These are phyloP conservation scores for Ascochyta pisi DNA, from an alignment of 2,329 filamentous ascomycete genomes.

Conservation along the genomic window DNA sequence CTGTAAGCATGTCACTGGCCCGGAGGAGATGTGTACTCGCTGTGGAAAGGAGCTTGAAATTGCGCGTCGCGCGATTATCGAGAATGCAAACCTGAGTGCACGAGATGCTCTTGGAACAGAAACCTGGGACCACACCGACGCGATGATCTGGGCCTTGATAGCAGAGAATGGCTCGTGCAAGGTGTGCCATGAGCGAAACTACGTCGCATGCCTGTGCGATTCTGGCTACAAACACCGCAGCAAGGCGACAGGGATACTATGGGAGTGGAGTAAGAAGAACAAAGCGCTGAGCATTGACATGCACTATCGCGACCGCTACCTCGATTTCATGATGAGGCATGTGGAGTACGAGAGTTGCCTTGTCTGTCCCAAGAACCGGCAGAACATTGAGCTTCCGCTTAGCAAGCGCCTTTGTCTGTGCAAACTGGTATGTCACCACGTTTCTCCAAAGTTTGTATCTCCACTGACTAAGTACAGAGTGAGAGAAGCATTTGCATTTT, in stretches of 20 bases:
- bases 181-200: not conserved
- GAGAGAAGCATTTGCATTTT: not conserved
- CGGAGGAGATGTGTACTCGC: not conserved
- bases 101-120: not conserved
- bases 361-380: not conserved
- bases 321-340: not conserved
- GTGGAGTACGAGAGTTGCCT: not conserved
- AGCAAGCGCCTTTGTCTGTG: not conserved
- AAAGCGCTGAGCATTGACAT: not conserved
- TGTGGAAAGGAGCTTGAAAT: not conserved
- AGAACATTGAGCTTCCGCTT: not conserved
- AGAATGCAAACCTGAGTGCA: not conserved
- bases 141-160: not conserved
- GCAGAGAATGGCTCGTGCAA: not conserved
- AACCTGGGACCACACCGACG: not conserved
- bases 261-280: not conserved
- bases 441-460: not conserved
- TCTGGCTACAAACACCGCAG: not conserved
- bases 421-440: not conserved
- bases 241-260: not conserved
- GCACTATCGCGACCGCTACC: not conserved
- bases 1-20: not conserved
- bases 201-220: not conserved
- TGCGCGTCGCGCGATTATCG: not conserved
- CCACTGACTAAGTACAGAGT: not conserved